phyloP scores from a whole-genome alignment of 768 basidiomycete genomes.

The Dentipellis sp. region DNA sequence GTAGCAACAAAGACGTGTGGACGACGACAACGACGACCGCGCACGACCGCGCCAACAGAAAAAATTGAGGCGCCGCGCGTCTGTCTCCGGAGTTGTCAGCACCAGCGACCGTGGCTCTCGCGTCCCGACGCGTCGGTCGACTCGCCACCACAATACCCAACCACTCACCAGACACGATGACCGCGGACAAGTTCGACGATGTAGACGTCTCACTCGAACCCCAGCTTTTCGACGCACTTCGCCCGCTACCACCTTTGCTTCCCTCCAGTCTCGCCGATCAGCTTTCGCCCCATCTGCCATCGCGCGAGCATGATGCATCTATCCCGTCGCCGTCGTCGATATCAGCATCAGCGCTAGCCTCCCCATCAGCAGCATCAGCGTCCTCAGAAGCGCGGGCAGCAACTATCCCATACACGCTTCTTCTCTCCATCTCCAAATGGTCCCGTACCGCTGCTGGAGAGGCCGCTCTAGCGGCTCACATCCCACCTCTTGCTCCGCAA shows the following conservation, averaged over 20 bases:
- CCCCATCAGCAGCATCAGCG: background rate
- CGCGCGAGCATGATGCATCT: constrained; percentile 11
- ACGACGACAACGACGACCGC: too few relatives aligned
- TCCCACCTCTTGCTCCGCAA: constrained; percentile 37
- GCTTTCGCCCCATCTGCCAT: constrained; percentile 29
- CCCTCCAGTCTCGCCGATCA: constrained; percentile 35
- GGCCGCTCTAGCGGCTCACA: constrained; percentile 25
- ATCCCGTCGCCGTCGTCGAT: background rate
- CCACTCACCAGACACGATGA: constrained; percentile 1
- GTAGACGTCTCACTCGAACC: constrained; percentile 62
- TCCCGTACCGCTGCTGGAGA: constrained; percentile 43
- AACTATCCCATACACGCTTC: constrained; percentile 54
- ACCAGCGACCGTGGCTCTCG: too few relatives aligned
- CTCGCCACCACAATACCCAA: too few relatives aligned
- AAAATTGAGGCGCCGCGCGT: too few relatives aligned
- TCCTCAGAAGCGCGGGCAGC: background rate
- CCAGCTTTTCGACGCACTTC: constrained; percentile 45
- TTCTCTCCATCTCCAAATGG: constrained; percentile 61
- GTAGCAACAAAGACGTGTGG: too few relatives aligned
- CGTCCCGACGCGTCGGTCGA: too few relatives aligned
- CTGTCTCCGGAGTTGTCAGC: too few relatives aligned
- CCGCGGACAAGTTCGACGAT: constrained; percentile 15
- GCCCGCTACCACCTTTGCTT: constrained; percentile 33
- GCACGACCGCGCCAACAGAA: too few relatives aligned
- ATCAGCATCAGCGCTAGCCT: background rate